Conservation (phyloP, 2,329 filamentous ascomycete genomes). For the Venturia oleaginea region DNA sequence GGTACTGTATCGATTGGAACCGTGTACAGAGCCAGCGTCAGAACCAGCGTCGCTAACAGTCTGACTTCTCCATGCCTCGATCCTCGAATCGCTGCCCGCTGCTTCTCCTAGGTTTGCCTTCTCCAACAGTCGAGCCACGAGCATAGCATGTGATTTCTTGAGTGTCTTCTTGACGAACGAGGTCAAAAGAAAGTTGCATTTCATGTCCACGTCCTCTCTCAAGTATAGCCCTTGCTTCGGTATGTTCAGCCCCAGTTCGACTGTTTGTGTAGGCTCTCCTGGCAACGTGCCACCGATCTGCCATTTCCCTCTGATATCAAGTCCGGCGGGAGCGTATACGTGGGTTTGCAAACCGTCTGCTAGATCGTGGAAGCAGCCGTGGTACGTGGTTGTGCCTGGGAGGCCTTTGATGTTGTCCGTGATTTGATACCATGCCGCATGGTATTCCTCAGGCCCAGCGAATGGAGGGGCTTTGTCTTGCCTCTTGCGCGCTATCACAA, state of each 20-base stretch:
- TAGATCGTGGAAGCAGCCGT: conserved; percentile 69
- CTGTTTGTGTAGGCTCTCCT: conserved; percentile 56
- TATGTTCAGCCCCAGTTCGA: conserved; percentile 57
- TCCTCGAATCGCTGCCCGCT: background rate
- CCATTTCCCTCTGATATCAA: conserved; percentile 74
- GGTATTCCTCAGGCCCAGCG: conserved; percentile 60
- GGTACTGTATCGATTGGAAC: background rate
- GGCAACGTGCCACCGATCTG: conserved; percentile 61
- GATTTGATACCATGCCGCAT: conserved; percentile 61
- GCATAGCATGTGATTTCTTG: conserved; percentile 60
- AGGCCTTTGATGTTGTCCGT: conserved; percentile 53
- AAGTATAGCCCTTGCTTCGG: conserved; percentile 66
- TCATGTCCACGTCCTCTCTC: conserved; percentile 77
- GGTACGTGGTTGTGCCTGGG: conserved; percentile 65
- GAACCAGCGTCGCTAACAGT: background rate
- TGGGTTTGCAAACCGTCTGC: conserved; percentile 69
- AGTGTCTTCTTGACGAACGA: conserved; percentile 75
- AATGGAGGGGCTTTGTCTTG: conserved; percentile 57
- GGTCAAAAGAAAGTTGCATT: conserved; percentile 67
- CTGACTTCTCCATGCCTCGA: background rate
- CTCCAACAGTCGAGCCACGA: conserved; percentile 49
- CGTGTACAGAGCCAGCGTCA: background rate
- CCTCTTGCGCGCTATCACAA: conserved; percentile 62
- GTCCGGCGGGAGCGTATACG: conserved; percentile 70
- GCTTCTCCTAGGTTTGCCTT: conserved; percentile 18